These are phyloP conservation scores for Kwoniella shivajii DNA, from an alignment of 1,284 basidiomycete species.

Conservation along the genomic window DNA sequence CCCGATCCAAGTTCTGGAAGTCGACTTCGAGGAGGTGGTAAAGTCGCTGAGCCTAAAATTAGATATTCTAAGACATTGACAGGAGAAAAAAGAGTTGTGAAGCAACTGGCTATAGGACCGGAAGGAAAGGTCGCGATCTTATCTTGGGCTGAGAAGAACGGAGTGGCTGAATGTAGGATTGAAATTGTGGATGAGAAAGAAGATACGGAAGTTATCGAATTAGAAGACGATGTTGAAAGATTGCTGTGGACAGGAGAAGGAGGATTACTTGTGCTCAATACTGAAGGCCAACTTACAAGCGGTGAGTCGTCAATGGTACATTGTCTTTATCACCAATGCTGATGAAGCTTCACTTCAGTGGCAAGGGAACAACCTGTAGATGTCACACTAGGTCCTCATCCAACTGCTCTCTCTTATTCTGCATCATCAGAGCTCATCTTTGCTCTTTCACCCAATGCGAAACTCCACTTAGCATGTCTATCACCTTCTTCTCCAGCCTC, in stretches of 20 bases:
- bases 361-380: conserved; percentile 14
- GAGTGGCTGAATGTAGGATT: conserved; percentile 2
- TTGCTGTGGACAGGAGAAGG: conserved; percentile 34
- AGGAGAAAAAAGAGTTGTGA: conserved; percentile 24
- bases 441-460: conserved; percentile 68
- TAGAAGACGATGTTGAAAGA: conserved; percentile 26
- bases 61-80: conserved; percentile 55
- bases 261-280: conserved; percentile 35
- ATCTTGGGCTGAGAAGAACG: conserved; percentile 19
- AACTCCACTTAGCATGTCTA: conserved; percentile 60
- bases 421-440: conserved; percentile 59
- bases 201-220: conserved; percentile 14
- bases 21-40: conserved; percentile 61
- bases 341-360: conserved; percentile 1
- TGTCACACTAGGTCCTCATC: conserved; percentile 31
- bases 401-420: conserved; percentile 29
- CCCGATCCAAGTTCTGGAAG: conserved; percentile 53
- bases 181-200: conserved; percentile 12
- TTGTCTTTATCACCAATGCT: background rate
- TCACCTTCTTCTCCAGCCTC: conserved; percentile 28
- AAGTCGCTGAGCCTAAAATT: conserved; percentile 61
- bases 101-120: conserved; percentile 38
- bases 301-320: conserved; percentile 9
- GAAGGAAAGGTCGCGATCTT: conserved; percentile 37
- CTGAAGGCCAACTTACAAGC: conserved; percentile 25